A percentile compares a stretch with the other conserved stretches of the same genome.
These are phyloP conservation scores for Domatiomyces globalis DNA, from an alignment of 2,329 filamentous ascomycete species.

Conservation along the genomic window DNA sequence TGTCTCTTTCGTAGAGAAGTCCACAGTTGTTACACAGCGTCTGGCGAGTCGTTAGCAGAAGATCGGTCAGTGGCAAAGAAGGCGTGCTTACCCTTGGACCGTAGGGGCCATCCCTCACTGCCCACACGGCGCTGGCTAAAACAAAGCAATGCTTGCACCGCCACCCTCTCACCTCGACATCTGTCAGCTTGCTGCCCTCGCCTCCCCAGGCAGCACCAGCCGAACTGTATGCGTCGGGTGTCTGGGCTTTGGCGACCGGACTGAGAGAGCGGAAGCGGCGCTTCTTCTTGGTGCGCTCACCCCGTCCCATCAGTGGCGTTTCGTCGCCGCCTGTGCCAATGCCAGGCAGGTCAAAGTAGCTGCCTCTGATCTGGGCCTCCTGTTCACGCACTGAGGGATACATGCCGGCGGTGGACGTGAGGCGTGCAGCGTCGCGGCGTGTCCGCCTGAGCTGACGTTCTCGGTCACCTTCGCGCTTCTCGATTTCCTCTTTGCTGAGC, in stretches of 20 bases:
- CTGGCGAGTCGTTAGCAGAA: constrained; percentile 30
- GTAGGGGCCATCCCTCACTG: constrained; percentile 76
- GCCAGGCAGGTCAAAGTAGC: constrained; percentile 45
- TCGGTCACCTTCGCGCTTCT: constrained; percentile 87
- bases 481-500: constrained; percentile 88
- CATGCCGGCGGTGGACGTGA: constrained; percentile 75
- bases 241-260: constrained; percentile 58
- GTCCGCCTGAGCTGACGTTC: constrained; percentile 80
- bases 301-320: constrained; percentile 68
- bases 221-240: constrained; percentile 49
- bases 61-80: constrained; percentile 10
- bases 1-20: constrained; percentile 73
- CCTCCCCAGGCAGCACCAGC: constrained; percentile 56
- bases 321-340: constrained; percentile 34
- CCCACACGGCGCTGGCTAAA: constrained; percentile 86
- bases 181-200: constrained; percentile 48
- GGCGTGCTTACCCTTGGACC: constrained; percentile 57
- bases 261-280: constrained; percentile 77
- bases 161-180: constrained; percentile 64
- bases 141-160: constrained; percentile 76
- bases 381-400: constrained; percentile 45
- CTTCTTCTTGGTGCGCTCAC: constrained; percentile 92
- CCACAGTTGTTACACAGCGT: constrained; percentile 90
- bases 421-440: constrained; percentile 78
- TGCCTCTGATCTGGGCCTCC: constrained; percentile 41